Percentiles rank a stretch among this genome's conserved stretches.
These are phyloP conservation scores for Diaporthe caulivora DNA, from an alignment of 2,329 filamentous ascomycete genomes.

Conservation along the genomic window DNA sequence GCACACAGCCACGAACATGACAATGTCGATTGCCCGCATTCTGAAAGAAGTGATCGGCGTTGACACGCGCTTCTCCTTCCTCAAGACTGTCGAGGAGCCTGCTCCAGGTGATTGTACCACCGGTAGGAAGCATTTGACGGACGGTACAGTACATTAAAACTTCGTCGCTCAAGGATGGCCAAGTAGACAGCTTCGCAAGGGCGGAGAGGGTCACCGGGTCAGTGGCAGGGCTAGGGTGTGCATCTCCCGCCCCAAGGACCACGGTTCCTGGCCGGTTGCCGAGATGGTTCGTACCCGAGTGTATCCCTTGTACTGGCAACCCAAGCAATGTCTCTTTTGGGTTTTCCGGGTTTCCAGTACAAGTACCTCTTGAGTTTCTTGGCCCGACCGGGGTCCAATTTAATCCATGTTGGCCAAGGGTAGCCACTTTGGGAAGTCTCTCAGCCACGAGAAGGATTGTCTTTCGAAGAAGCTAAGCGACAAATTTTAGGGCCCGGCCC, in stretches of 20 bases:
- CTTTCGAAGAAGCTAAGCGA: not conserved
- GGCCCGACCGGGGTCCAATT: not conserved
- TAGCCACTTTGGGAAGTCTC: not conserved
- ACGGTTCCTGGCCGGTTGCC: constrained; percentile 25
- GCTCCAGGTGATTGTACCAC: not conserved
- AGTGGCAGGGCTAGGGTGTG: constrained; percentile 7
- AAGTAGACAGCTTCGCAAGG: too few species aligned
- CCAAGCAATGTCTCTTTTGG: not conserved
- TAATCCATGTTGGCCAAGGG: not conserved
- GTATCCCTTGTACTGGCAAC: not conserved
- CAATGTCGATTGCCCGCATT: not conserved
- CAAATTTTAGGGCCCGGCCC: not conserved
- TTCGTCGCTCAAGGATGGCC: too few species aligned
- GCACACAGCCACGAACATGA: not conserved
- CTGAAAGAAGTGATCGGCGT: not conserved
- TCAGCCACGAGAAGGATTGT: not conserved
- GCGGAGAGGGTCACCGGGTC: constrained; percentile 7
- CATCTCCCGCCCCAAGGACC: constrained; percentile 4
- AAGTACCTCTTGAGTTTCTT: not conserved
- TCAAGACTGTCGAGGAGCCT: not conserved
- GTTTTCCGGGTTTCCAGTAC: not conserved
- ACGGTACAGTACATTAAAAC: not conserved
- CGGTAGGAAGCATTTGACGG: not conserved
- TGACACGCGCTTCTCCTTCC: not conserved
- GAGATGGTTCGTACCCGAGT: constrained; percentile 5